These are phyloP conservation scores for Cystofilobasidium bisporidii DNA, from an alignment of 768 basidiomycete species.

Conservation along the genomic window DNA sequence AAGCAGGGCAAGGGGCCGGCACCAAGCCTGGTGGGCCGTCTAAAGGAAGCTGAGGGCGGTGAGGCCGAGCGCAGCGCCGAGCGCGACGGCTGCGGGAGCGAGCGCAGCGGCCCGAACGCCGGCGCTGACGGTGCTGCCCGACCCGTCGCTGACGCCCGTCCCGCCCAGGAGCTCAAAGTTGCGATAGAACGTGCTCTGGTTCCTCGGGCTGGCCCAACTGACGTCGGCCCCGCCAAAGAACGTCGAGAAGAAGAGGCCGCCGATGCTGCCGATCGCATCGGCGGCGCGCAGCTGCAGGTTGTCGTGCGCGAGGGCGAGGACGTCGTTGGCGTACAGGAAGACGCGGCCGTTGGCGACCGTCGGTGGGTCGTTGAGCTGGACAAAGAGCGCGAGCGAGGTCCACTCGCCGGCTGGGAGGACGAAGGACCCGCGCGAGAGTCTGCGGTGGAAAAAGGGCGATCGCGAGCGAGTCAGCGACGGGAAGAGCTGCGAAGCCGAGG, in stretches of 20 bases:
- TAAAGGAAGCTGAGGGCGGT: background rate
- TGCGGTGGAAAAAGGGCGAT: background rate
- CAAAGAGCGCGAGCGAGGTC: slow-evolving; percentile 62
- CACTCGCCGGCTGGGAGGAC: slow-evolving; percentile 45
- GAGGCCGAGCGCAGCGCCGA: background rate
- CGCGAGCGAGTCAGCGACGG: background rate
- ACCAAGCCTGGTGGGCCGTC: no score
- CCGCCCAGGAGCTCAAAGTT: background rate
- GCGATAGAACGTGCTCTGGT: slow-evolving; percentile 2
- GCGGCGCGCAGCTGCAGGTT: slow-evolving; percentile 57
- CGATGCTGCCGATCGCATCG: slow-evolving; percentile 46
- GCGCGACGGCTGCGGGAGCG: background rate
- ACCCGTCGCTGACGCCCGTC: background rate
- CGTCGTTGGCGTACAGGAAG: slow-evolving; percentile 44
- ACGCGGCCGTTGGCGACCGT: slow-evolving; percentile 65
- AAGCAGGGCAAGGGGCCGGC: background rate
- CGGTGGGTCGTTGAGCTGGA: slow-evolving; percentile 64
- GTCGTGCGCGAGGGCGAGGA: slow-evolving; percentile 55
- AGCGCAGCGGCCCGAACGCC: background rate
- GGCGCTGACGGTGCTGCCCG: background rate
- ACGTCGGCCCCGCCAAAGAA: slow-evolving; percentile 27
- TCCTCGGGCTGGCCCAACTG: slow-evolving; percentile 12
- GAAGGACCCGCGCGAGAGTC: slow-evolving; percentile 26
- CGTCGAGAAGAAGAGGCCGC: slow-evolving; percentile 49
- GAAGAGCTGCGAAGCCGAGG: background rate